Percentiles rank a stretch among this genome's conserved stretches.
phyloP scores from a whole-genome alignment of 1,139 yeast species.

The Yamadazyma mexicana region DNA sequence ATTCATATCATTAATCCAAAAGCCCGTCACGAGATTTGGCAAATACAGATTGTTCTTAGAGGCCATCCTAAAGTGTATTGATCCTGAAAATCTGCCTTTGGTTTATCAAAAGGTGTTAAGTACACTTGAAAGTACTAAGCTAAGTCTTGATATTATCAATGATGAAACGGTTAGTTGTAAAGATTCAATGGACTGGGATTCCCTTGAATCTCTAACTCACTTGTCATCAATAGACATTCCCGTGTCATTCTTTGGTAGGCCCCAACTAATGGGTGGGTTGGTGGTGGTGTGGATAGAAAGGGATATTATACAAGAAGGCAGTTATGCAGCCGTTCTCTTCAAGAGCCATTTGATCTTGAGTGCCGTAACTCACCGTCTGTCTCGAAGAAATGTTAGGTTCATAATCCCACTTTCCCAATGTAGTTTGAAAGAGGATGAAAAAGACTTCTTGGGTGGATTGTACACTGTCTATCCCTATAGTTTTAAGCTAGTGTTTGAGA shows the following conservation, averaged over 20 bases:
- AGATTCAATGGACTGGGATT: not conserved
- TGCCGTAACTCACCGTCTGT: slow-evolving; percentile 13
- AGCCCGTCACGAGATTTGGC: slow-evolving; percentile 52
- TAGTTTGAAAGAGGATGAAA: slow-evolving; percentile 19
- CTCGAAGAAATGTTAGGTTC: slow-evolving; percentile 35
- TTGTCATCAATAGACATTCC: slow-evolving; percentile 1
- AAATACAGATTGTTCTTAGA: slow-evolving; percentile 53
- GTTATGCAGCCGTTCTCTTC: slow-evolving; percentile 46
- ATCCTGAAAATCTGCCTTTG: not conserved
- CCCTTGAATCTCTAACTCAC: not conserved
- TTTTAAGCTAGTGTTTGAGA: slow-evolving; percentile 50
- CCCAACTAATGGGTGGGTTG: slow-evolving; percentile 40
- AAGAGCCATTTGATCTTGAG: slow-evolving; percentile 47
- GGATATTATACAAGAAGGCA: slow-evolving; percentile 16
- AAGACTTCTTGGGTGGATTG: slow-evolving; percentile 38
- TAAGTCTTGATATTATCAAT: slow-evolving; percentile 29
- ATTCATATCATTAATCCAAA: slow-evolving; percentile 50
- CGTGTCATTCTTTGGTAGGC: slow-evolving; percentile 39
- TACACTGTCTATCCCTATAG: slow-evolving; percentile 27
- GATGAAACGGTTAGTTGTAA: slow-evolving; percentile 13
- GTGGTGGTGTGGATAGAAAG: slow-evolving; percentile 38
- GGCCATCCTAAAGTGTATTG: slow-evolving; percentile 25
- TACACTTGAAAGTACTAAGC: slow-evolving; percentile 17
- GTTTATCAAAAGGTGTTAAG: not conserved
- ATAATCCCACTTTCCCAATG: slow-evolving; percentile 49